Evolutionary conservation across 352 stramenopile genomes (phyloP), one percentile per base, ranked within the genome.

Genomic region (Pythium sp.): DNA sequence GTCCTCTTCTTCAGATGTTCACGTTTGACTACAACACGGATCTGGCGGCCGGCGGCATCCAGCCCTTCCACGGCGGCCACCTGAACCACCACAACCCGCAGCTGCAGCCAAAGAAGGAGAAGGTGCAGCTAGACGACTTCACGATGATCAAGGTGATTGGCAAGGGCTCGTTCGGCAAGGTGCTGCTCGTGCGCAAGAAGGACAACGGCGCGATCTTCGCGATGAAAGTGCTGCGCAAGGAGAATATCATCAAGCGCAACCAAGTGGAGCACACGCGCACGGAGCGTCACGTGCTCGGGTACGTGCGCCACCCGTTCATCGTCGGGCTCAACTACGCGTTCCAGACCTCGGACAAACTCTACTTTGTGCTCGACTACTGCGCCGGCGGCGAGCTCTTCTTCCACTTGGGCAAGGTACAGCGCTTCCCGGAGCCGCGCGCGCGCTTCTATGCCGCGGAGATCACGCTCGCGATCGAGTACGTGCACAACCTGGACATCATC

Each of bases 291-390:
- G 92, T 97, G 55, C 77, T 97, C 87, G 97, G 94, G 30, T 98
- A 98, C 72, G 94, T 99, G 49, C 92, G 94, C 51, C 97, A 99
- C 74, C 97, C 97, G 49, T 99, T 99, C 75, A 98, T 99, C 71
- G 97, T 99, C 12, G 93, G 95, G 24, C 81, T 97, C 55, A 91
- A 97, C 71, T 96, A 95, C 64, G 97, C 98, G 38, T 99, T 99
- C 80, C 97, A 99, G 77, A 98, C 96, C 61, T 91, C 77, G 3
- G 86, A 97, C 53, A 98, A 99, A 82, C 84, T 99, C 5, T 99
- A 99, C 78, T 99, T 99, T 74, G 97, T 99, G 57, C 81, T 99
- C 22, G 97, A 99, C 71, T 99, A 99, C 77, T 99, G 96, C 75
- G 92, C 95, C 22, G 98, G 98, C 65, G 98, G 97, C 51, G 97